Evolutionary conservation across 148 eudicot species (phyloP).

Genomic region (Vaccinium macrocarpon): DNA sequence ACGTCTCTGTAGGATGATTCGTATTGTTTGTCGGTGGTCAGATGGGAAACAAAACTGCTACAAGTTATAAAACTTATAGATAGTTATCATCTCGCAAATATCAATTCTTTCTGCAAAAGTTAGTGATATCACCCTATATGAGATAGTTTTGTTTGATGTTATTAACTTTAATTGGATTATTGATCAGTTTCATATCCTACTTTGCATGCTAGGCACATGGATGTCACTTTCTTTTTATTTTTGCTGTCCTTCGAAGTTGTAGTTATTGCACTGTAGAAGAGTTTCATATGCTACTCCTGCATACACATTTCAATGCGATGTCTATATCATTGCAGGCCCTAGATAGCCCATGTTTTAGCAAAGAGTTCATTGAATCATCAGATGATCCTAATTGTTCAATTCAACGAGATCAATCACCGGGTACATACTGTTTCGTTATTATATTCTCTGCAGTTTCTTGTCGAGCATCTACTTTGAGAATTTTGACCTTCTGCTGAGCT

Average conservation of each 20-base stretch:
- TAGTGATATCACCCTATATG: conserved; percentile 1
- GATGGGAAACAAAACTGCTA: background rate
- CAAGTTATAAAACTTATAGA: background rate
- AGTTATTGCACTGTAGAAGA: conserved; percentile 24
- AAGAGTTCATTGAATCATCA: conserved; percentile 20
- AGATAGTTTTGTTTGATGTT: background rate
- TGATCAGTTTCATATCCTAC: conserved; percentile 8
- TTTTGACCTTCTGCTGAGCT: background rate
- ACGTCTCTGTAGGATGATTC: background rate
- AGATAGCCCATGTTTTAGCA: conserved; percentile 18
- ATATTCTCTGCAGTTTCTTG: background rate
- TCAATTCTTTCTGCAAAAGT: background rate
- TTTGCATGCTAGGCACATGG: background rate
- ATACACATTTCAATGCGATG: background rate
- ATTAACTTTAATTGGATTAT: background rate
- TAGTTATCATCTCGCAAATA: background rate
- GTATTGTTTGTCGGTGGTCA: background rate
- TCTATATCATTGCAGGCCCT: conserved; percentile 24
- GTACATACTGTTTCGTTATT: conserved; percentile 13
- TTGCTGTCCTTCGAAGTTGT: conserved; percentile 27
- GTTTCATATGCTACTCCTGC: conserved; percentile 19
- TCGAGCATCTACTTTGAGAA: background rate
- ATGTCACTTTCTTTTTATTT: background rate
- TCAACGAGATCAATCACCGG: conserved; percentile 20
- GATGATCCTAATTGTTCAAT: conserved; percentile 16